Conservation (phyloP, 192 early-diverging fungal genomes). For the Coemansia sp. region DNA sequence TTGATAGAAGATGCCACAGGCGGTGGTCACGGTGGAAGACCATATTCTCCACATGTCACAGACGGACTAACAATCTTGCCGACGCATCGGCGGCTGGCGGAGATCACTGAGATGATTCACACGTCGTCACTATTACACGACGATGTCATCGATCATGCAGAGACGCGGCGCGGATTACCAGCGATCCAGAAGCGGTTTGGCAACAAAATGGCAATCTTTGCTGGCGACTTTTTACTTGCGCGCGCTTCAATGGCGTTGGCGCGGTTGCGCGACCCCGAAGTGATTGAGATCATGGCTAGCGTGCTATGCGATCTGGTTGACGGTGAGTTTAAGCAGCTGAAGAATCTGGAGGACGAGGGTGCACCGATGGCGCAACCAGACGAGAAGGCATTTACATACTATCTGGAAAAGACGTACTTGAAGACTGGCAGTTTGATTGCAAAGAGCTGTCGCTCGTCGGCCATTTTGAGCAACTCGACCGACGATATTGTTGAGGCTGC, state of each 20-base stretch:
- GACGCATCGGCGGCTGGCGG: conserved; percentile 87
- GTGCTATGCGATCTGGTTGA: conserved; percentile 93
- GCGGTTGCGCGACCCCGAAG: conserved; percentile 83
- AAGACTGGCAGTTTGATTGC: conserved; percentile 95
- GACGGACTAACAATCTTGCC: conserved; percentile 64
- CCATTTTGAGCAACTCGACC: conserved; percentile 77
- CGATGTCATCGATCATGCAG: conserved; percentile 82
- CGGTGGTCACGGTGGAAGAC: conserved; percentile 29
- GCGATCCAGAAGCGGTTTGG: conserved; percentile 87
- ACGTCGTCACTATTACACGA: conserved; percentile 94
- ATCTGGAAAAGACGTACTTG: conserved; percentile 92
- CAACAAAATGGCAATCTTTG: conserved; percentile 97
- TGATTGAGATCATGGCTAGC: conserved; percentile 89
- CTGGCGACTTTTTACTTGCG: conserved; percentile 90
- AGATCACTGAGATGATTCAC: conserved; percentile 98
- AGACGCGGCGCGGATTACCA: conserved; percentile 68
- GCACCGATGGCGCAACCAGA: conserved; percentile 39
- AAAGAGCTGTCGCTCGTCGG: conserved; percentile 83
- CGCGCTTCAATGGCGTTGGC: conserved; percentile 90
- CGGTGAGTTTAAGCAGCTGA: conserved; percentile 96
- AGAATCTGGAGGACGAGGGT: conserved; percentile 59
- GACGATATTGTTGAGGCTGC: conserved; percentile 72
- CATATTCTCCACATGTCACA: conserved; percentile 28
- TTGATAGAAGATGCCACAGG: conserved; percentile 33
- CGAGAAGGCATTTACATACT: conserved; percentile 74